Conservation (phyloP, 2,329 filamentous ascomycete genomes). For the Emergomyces orientalis region DNA sequence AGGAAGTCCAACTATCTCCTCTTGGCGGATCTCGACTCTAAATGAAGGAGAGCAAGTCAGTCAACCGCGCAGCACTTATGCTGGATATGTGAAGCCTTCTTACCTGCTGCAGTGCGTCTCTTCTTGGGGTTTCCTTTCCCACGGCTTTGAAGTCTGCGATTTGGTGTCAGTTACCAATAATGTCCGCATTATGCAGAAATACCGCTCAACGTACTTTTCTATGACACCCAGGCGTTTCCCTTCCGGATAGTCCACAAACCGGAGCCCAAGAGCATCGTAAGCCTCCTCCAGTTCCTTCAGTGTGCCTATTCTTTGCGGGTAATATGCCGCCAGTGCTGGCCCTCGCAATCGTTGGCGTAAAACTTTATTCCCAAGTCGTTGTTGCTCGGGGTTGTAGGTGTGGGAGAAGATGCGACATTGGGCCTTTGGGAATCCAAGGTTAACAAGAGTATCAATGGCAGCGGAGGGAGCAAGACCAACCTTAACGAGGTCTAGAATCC, state of each 20-base stretch:
- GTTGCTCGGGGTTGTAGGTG: slow-evolving; percentile 74
- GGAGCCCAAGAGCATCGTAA: slow-evolving; percentile 55
- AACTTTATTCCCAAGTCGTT: slow-evolving; percentile 83
- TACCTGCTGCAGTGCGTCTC: slow-evolving; percentile 50
- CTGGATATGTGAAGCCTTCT: slow-evolving; percentile 8
- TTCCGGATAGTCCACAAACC: slow-evolving; percentile 65
- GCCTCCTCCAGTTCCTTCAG: slow-evolving; percentile 64
- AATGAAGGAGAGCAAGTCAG: slow-evolving; percentile 3
- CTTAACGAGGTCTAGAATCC: slow-evolving; percentile 65
- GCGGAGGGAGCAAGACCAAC: slow-evolving; percentile 37
- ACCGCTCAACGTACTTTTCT: slow-evolving; percentile 40
- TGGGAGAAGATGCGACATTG: slow-evolving; percentile 89
- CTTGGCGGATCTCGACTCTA: slow-evolving; percentile 13
- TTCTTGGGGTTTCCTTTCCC: slow-evolving; percentile 82
- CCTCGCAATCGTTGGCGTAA: slow-evolving; percentile 80
- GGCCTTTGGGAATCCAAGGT: slow-evolving; percentile 43
- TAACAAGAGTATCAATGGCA: not conserved
- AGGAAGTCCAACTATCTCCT: slow-evolving; percentile 11
- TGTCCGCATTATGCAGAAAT: not conserved
- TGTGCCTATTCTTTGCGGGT: slow-evolving; percentile 64
- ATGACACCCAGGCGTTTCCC: slow-evolving; percentile 65
- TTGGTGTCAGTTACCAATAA: not conserved
- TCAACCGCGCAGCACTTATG: not conserved
- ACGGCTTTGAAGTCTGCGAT: slow-evolving; percentile 54
- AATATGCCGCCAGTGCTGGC: slow-evolving; percentile 76